A percentile compares a stretch with the other conserved stretches of the same genome.
Evolutionary conservation across 169 alveolate species (phyloP).

Genomic region (Eimeria brunetti): DNA sequence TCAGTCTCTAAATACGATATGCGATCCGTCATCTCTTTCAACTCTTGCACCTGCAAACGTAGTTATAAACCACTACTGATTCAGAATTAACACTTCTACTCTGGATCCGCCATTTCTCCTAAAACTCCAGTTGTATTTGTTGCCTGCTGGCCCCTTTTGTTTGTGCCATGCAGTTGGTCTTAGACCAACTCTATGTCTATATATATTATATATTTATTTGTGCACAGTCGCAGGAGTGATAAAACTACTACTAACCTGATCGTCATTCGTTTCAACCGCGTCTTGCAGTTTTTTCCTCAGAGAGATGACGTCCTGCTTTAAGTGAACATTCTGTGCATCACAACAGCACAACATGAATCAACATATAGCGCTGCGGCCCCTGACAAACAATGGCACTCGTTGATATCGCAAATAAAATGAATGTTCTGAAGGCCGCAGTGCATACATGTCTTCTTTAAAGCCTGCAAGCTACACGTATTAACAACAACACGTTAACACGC

Average conservation of each 20-base stretch:
- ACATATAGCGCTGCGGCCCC: neutral
- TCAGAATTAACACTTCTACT: neutral
- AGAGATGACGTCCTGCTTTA: conserved; percentile 67
- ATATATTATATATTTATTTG: neutral
- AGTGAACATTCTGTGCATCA: conserved; percentile 64
- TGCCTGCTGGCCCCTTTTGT: neutral
- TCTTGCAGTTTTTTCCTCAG: conserved; percentile 69
- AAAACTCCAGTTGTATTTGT: neutral
- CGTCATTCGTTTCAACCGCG: conserved; percentile 74
- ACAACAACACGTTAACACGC: neutral
- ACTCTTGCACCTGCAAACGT: conserved; percentile 59
- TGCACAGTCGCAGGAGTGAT: neutral
- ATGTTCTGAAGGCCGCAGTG: neutral
- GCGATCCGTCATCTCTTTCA: conserved; percentile 78
- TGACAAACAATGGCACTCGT: neutral
- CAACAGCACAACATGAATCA: neutral
- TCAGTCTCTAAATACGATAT: conserved; percentile 61
- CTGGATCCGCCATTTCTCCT: neutral
- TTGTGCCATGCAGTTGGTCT: neutral
- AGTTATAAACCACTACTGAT: neutral
- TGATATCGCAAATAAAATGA: neutral
- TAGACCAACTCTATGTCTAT: neutral
- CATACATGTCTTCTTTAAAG: neutral
- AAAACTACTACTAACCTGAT: conserved; percentile 26
- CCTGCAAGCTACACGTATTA: neutral